Evolutionary conservation across 2,329 filamentous ascomycete species (phyloP), one percentile per base, ranked within the genome.

Genomic region (Pseudocercospora eumusae): DNA sequence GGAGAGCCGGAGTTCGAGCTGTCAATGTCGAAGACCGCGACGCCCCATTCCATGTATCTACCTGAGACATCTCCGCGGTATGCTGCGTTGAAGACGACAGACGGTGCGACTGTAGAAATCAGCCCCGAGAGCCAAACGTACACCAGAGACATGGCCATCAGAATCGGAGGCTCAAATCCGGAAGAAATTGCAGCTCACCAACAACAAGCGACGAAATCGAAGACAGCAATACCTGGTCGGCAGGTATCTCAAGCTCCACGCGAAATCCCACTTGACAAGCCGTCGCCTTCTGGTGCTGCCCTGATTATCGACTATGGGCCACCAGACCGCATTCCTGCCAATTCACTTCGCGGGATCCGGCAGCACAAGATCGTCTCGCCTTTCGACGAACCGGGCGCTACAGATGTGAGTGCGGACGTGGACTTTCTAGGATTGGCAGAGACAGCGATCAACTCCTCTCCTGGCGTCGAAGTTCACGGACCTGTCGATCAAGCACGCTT

Each of bases 261-360:
- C 31, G 69, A 70, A 53, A 53, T 67, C 11, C 66, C 70, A 1
- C 62, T 75, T 5, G 79, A 82, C 0, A 93, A 91, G 73, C 68
- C 80, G 0, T 74, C 73, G 0, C 87, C 93, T 0, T 88, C 87
- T 0, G 95, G 95, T 55, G 95, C 93, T 8, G 95, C 93, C 0
- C 82, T 99, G n/a, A 91, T 99, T 69, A 86, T 99, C 50, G 95
- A 99, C 79, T 99, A 99, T 77, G 95, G 95, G 18, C 90, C 93
- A 4, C 77, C 86, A 2, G 82, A 87, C 61, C 90, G 85, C 0
- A 87, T 99, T 54, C 95, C 95, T 2, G 81, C 90, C 63, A 96
- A 96, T 81, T 96, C 92, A 0, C 83, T 99, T 21, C 89, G 95
- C 31, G 95, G 95, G 21, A 98, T 99, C 75, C 85, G 87, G 36